These are phyloP conservation scores for Silene latifolia DNA, from an alignment of 148 eudicot species.

Conservation along the genomic window DNA sequence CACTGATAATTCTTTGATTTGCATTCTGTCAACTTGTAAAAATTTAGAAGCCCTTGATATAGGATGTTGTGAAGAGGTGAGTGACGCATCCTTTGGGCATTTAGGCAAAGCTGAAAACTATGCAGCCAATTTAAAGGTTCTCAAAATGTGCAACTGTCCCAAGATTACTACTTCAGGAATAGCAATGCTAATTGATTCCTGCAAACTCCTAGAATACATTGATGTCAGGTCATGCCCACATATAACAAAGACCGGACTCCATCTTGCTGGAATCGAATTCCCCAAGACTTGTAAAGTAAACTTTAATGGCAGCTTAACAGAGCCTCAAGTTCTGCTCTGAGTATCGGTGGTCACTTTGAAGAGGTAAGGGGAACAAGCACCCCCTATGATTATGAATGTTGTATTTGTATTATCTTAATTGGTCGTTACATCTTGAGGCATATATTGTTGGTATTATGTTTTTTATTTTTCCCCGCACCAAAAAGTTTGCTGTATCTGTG, in stretches of 20 bases:
- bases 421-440: background rate
- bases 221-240: conserved; percentile 90
- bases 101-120: conserved; percentile 37
- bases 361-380: conserved; percentile 4
- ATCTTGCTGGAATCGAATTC: conserved; percentile 66
- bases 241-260: conserved; percentile 57
- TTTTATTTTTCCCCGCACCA: background rate
- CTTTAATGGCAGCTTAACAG: conserved; percentile 60
- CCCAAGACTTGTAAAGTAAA: conserved; percentile 70
- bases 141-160: conserved; percentile 73
- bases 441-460: conserved; percentile 8
- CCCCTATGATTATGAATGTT: conserved; percentile 5
- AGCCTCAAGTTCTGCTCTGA: conserved; percentile 53
- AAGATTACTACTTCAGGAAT: conserved; percentile 74
- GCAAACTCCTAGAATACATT: conserved; percentile 68
- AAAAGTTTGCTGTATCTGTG: background rate
- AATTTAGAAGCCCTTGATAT: conserved; percentile 72
- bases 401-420: background rate
- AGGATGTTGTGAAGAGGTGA: conserved; percentile 87
- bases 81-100: conserved; percentile 71
- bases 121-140: conserved; percentile 50
- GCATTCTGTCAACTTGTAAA: conserved; percentile 53
- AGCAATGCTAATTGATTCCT: conserved; percentile 45
- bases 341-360: background rate
- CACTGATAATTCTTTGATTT: conserved; percentile 61